These are phyloP conservation scores for Rheum nobile DNA, from an alignment of 148 eudicot species.

Conservation along the genomic window DNA sequence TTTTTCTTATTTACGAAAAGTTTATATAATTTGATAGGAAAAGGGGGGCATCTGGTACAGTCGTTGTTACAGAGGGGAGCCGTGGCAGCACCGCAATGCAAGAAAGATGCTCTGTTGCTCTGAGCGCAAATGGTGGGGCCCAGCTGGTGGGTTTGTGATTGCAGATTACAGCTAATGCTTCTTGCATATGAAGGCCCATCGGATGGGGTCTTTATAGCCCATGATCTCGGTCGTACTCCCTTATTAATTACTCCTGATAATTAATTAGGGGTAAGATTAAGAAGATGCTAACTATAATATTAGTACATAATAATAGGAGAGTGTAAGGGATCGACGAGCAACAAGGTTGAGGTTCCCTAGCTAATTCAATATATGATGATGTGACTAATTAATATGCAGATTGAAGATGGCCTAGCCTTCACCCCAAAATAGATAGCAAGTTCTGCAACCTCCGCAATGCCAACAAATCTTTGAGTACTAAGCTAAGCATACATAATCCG, in stretches of 20 bases:
- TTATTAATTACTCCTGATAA: not conserved
- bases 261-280: not conserved
- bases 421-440: no score
- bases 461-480: no score
- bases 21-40: not conserved
- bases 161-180: not conserved
- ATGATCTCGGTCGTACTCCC: not conserved
- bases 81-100: constrained; percentile 16
- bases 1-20: no score
- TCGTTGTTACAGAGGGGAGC: constrained; percentile 7
- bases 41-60: constrained; percentile 3
- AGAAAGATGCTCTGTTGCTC: constrained; percentile 8
- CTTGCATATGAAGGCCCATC: not conserved
- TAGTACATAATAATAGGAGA: no score
- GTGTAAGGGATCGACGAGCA: no score
- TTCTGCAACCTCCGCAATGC: no score
- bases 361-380: no score
- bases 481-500: no score
- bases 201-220: not conserved
- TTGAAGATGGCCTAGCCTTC: no score
- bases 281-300: not conserved
- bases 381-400: no score
- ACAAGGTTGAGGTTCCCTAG: no score
- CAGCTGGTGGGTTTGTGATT: not conserved
- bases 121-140: not conserved